Evolutionary conservation across 352 stramenopile species (phyloP), one percentile per base, ranked within the genome.

Genomic region (Globisporangium solare): DNA sequence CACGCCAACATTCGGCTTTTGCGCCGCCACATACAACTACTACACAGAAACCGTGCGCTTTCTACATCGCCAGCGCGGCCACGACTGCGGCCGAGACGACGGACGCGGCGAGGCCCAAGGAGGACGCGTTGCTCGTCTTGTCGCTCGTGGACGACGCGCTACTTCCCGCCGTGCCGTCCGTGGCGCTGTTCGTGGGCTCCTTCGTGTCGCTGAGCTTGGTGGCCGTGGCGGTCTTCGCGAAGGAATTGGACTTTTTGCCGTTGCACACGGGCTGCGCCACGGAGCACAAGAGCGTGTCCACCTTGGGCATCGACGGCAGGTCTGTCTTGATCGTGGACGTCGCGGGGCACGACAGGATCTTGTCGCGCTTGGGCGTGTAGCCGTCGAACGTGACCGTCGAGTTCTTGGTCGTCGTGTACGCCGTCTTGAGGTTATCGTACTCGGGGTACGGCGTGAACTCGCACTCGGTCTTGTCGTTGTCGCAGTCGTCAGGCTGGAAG

Each of bases 391-490:
- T 85, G 22, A 88, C 32, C 1, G 73, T 86, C 32, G 81, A 89
- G n/a, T 64, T 64, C 50, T 69, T 70, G 0, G 81, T 92, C 0
- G 70, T 83, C 6, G 76, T 86, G 74, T 88, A 93, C n/a, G 79
- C 79, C 45, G 68, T 70, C 61, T 88, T 87, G 41, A 93, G 72
- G 64, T 82, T 81, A 2, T 77, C 64, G 50, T 79, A 89, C 64
- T 93, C 79, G 3, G 83, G 83, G 54, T 91, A 89, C 17, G 76
- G 76, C 42, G 56, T 78, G 64, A 84, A 92, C 50, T 60, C 63
- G 57, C 82, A 92, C 53, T 56, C 35, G 12, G 67, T 59, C 27
- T 37, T 73, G 47, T 74, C 67, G 63, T 89, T 61, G 70, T 93
- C 79, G 53, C 83, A 93, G 51, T 74, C 66, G 24, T 83, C 70